A percentile compares a stretch with the other conserved stretches of the same genome.
Evolutionary conservation across 2,329 filamentous ascomycete genomes (phyloP).

Genomic region (Elsinoe australis): DNA sequence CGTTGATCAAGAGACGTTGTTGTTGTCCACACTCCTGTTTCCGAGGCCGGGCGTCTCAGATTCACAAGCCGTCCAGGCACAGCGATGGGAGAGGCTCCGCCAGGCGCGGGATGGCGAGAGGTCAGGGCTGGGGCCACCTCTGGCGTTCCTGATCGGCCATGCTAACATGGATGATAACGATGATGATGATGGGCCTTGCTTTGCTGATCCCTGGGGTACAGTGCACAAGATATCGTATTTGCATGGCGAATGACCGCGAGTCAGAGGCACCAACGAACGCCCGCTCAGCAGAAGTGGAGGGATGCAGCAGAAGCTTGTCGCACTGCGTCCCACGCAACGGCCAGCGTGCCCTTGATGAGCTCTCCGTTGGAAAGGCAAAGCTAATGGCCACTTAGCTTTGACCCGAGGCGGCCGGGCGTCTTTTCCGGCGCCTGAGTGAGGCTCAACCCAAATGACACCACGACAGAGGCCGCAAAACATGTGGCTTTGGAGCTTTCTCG

Average conservation of each 20-base stretch:
- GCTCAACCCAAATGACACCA: conserved; percentile 3
- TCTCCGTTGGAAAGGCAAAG: conserved; percentile 11
- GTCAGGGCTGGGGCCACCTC: background rate
- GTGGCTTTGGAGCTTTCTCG: too few species aligned
- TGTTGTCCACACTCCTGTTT: conserved; percentile 2
- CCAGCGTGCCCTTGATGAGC: background rate
- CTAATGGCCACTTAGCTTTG: conserved; percentile 4
- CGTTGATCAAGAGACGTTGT: conserved; percentile 14
- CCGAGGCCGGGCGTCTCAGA: conserved; percentile 12
- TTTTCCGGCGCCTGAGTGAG: conserved; percentile 15
- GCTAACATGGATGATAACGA: too few species aligned
- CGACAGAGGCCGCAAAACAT: background rate
- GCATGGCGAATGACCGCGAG: background rate
- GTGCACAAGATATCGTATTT: conserved; percentile 8
- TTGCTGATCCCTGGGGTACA: background rate
- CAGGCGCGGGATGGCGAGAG: background rate
- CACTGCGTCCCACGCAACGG: background rate
- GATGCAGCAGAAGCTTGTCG: conserved; percentile 14
- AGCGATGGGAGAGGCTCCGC: background rate
- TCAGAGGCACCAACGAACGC: background rate
- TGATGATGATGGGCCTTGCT: background rate
- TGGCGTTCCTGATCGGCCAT: background rate
- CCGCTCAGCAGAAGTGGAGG: conserved; percentile 3
- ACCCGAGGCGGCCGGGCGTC: conserved; percentile 13
- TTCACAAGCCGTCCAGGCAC: background rate